phyloP scores from a whole-genome alignment of 352 stramenopile species.

The Globisporangium cystogenes region DNA sequence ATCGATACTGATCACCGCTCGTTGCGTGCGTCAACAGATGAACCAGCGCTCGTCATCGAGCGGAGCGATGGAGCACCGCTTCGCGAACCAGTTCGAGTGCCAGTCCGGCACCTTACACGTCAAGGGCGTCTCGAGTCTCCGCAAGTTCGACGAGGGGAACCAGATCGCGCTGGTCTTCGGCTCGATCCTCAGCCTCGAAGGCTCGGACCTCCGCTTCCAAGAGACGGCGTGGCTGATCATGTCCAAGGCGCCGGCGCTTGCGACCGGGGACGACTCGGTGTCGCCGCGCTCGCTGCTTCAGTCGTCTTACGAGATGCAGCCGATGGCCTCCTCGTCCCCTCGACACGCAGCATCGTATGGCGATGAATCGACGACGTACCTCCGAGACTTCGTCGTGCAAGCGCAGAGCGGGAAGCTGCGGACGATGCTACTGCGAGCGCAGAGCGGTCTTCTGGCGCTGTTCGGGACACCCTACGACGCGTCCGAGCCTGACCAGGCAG shows the following conservation, averaged over 20 bases:
- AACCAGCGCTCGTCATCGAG: not conserved
- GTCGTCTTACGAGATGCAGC: not conserved
- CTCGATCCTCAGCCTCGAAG: not conserved
- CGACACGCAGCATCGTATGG: not conserved
- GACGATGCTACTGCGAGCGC: not conserved
- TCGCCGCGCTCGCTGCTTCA: not conserved
- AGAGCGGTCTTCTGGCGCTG: not conserved
- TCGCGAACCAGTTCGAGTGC: not conserved
- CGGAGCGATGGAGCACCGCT: not conserved
- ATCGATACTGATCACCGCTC: not conserved
- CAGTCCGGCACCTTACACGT: not conserved
- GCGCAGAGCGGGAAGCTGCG: not conserved
- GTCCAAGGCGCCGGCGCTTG: not conserved
- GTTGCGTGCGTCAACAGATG: not conserved
- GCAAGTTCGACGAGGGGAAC: not conserved
- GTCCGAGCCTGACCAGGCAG: no score
- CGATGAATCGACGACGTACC: not conserved
- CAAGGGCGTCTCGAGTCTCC: not conserved
- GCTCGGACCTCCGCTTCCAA: not conserved
- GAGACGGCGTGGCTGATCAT: conserved; percentile 5
- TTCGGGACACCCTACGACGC: not conserved
- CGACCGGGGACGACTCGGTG: not conserved
- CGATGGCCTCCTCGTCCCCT: not conserved
- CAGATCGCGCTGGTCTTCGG: conserved; percentile 1
- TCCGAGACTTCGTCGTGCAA: not conserved